phyloP scores from a whole-genome alignment of 2,329 filamentous ascomycete genomes.

The Huntiella bhutanensis region DNA sequence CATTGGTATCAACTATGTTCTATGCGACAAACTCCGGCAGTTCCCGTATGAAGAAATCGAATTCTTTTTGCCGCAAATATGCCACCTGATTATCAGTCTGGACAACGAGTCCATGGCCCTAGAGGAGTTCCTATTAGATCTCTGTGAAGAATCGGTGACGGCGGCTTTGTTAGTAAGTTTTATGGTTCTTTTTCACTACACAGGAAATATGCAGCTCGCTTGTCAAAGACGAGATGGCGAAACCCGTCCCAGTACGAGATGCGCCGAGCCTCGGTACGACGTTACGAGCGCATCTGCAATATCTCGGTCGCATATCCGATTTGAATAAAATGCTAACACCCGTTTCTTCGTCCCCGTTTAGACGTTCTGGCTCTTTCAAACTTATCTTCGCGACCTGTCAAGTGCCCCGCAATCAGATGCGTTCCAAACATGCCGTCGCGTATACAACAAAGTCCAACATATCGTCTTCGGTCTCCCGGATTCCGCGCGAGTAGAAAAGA shows the following conservation, averaged over 20 bases:
- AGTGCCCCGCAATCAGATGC: constrained; percentile 54
- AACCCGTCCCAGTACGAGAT: too few species aligned
- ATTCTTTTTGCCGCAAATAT: constrained; percentile 78
- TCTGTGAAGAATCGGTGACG: constrained; percentile 76
- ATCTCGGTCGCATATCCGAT: constrained; percentile 1
- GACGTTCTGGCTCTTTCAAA: constrained; percentile 86
- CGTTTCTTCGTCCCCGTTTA: constrained; percentile 18
- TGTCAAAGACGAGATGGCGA: background rate
- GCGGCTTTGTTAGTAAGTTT: constrained; percentile 58
- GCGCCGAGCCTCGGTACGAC: too few species aligned
- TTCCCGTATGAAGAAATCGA: constrained; percentile 84
- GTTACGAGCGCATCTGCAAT: background rate
- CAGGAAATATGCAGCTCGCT: background rate
- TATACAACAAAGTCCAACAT: constrained; percentile 78
- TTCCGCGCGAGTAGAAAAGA: constrained; percentile 48
- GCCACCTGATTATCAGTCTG: constrained; percentile 71
- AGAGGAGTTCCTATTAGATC: constrained; percentile 70
- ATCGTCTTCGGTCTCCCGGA: constrained; percentile 69
- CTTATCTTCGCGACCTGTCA: constrained; percentile 65
- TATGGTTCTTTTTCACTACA: background rate
- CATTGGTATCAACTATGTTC: constrained; percentile 75
- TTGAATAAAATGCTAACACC: too few species aligned
- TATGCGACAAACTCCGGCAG: constrained; percentile 74
- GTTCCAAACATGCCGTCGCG: constrained; percentile 64
- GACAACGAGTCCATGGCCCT: constrained; percentile 84